Evolutionary conservation across 345 rosid genomes (phyloP), one percentile per base, ranked within the genome.

Genomic region (Eucalyptus pauciflora): DNA sequence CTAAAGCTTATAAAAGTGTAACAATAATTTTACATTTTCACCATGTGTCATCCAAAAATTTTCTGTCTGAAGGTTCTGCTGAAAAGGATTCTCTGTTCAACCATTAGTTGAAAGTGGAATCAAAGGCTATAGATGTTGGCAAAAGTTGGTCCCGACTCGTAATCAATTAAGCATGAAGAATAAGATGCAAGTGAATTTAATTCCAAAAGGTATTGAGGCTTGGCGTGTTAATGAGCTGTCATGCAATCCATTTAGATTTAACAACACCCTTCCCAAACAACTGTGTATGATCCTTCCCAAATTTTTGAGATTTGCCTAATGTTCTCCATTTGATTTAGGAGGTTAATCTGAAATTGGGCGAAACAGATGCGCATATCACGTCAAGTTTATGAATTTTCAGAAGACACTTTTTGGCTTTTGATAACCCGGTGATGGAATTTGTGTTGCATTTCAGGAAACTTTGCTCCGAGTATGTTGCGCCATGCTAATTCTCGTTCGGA

Each of bases 401-500:
- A 41, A 37, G 48, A 76, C 48, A 20, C 9, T 20, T 41, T 41
- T 76, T 41, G 85, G 29, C 85, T 45, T 41, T 20, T 76, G 85
- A 41, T 41, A 6, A 41, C 48, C 15, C 0, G 13, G 29, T 31
- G 22, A 45, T 85, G 51, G 50, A 12, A 76, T 56, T 69, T 62
- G 52, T 60, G 5, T 87, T 48, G 58, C 31, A 46, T 90, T 93
- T 93, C 96, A 98, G 99, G 99, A 97, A 69, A 96, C 98, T 43
- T 90, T 98, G 89, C 97, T 98, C 22, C 95, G 99, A 87, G 88
- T 98, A 90, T 98, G 99, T 91, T 98, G 99, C 62, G 99, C 99
- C 49, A 98, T 98, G 99, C 93, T 98, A 90, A 94, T 98, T 91
- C 94, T 98, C 6, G 87, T 98, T 41, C 91, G 99, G 86, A 95